A percentile compares a stretch with the other conserved stretches of the same genome.
Evolutionary conservation across 345 rosid species (phyloP).

Genomic region (Dovyalis caffra): DNA sequence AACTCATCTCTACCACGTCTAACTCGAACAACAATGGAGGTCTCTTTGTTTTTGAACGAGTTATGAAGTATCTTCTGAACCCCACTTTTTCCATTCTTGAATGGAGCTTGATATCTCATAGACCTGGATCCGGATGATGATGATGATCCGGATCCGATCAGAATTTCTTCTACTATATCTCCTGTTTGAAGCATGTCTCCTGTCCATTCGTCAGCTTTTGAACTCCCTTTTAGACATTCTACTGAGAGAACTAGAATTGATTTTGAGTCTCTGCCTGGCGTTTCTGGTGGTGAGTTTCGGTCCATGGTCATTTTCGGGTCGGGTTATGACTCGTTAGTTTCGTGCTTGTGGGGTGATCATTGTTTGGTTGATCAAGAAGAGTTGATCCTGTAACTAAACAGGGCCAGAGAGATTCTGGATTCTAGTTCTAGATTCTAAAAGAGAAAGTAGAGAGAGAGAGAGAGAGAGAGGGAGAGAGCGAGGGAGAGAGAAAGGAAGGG

Average conservation of each 20-base stretch:
- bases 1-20: constrained; percentile 67
- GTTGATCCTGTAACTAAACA: neutral
- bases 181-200: constrained; percentile 96
- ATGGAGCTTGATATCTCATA: constrained; percentile 49
- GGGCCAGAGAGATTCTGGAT: neutral
- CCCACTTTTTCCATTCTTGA: constrained; percentile 79
- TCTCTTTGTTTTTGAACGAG: constrained; percentile 71
- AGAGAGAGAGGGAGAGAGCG: neutral
- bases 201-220: constrained; percentile 93
- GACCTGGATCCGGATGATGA: constrained; percentile 32
- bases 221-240: constrained; percentile 85
- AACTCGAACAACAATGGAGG: constrained; percentile 69
- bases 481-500: neutral
- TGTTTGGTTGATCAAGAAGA: neutral
- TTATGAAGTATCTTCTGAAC: constrained; percentile 72
- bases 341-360: neutral
- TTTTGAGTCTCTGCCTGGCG: constrained; percentile 25
- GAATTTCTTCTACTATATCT: constrained; percentile 91
- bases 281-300: constrained; percentile 43
- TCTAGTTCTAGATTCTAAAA: neutral
- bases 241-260: constrained; percentile 59
- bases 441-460: neutral
- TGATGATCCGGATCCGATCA: constrained; percentile 57
- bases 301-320: constrained; percentile 43
- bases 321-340: neutral